phyloP scores from a whole-genome alignment of 2,329 filamentous ascomycete species.

The Pseudocercospora fijiensis region DNA sequence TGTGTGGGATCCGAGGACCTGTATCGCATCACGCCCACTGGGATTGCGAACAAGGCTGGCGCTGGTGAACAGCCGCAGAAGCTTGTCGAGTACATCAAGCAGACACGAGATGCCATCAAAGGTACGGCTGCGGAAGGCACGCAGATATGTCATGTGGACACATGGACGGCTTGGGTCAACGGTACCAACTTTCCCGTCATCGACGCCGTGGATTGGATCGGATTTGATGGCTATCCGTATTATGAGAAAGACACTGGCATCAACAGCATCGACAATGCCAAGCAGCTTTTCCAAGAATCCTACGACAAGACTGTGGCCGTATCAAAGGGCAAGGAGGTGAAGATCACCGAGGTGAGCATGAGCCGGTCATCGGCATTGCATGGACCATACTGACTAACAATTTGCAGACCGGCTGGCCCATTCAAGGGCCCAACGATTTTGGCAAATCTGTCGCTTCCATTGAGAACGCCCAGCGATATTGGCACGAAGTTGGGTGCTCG shows the following conservation, averaged over 20 bases:
- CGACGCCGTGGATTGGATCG: constrained; percentile 70
- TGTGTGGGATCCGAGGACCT: constrained; percentile 82
- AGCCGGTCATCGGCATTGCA: neutral
- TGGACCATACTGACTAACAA: neutral
- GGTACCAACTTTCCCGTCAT: constrained; percentile 68
- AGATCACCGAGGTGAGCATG: constrained; percentile 65
- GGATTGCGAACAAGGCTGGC: constrained; percentile 61
- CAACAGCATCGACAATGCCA: constrained; percentile 65
- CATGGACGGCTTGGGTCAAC: constrained; percentile 74
- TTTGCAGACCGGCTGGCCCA: constrained; percentile 75
- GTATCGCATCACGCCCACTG: constrained; percentile 64
- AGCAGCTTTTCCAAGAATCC: constrained; percentile 67
- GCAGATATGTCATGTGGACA: constrained; percentile 81
- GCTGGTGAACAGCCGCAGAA: constrained; percentile 62
- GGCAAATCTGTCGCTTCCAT: constrained; percentile 63
- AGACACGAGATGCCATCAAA: constrained; percentile 63
- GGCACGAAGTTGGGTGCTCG: constrained; percentile 72
- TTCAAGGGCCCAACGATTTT: constrained; percentile 62
- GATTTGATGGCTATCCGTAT: constrained; percentile 81
- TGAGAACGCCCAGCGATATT: constrained; percentile 75
- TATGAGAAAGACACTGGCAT: constrained; percentile 65
- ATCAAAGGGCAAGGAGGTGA: constrained; percentile 67
- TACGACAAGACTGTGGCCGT: constrained; percentile 59
- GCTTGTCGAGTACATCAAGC: constrained; percentile 67
- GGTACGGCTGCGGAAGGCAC: constrained; percentile 56